These are phyloP conservation scores for Venturia carpophila DNA, from an alignment of 2,329 filamentous ascomycete species.

Conservation along the genomic window DNA sequence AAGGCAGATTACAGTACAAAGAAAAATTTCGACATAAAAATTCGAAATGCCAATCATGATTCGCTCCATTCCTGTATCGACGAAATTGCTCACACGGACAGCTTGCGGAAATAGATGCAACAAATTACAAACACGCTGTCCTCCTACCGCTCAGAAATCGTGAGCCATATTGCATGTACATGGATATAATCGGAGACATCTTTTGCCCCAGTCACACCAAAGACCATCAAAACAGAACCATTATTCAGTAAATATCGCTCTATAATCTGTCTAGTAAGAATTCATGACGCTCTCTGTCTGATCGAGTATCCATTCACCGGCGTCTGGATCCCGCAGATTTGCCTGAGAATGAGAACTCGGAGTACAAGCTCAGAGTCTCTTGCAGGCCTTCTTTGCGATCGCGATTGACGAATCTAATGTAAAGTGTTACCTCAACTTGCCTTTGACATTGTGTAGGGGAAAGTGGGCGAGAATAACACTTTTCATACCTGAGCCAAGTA, in stretches of 20 bases:
- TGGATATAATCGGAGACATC: neutral
- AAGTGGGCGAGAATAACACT: constrained; percentile 11
- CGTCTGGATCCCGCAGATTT: neutral
- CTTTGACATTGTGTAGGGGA: constrained; percentile 20
- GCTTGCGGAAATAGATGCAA: neutral
- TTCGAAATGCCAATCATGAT: neutral
- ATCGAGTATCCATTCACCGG: neutral
- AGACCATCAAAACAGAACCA: neutral
- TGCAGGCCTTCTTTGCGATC: neutral
- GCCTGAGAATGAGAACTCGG: neutral
- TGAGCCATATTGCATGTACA: neutral
- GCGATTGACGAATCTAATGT: constrained; percentile 10
- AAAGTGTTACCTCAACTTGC: neutral
- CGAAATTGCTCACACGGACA: neutral
- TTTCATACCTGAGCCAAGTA: constrained; percentile 20
- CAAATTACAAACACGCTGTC: neutral
- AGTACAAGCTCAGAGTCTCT: constrained; percentile 4
- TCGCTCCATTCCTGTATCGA: neutral
- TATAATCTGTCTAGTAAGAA: neutral
- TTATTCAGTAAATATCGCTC: neutral
- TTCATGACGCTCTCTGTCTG: neutral
- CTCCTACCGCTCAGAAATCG: neutral
- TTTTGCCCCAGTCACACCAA: neutral
- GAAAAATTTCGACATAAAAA: neutral
- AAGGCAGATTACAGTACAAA: neutral